Conservation (phyloP, 148 eudicot species). For the Agrostemma githago region DNA sequence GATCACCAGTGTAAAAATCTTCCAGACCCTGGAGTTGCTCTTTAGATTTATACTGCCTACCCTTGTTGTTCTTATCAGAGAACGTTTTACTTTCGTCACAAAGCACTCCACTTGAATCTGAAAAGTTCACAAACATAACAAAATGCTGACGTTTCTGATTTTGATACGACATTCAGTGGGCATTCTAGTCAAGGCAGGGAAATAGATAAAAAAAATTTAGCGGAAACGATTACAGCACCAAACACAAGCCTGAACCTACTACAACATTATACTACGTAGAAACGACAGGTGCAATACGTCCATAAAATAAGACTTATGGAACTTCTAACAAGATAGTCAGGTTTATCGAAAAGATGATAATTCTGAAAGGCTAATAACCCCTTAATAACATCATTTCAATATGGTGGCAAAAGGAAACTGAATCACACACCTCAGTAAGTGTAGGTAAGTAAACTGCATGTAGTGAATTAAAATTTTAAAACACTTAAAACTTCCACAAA, state of each 20-base stretch:
- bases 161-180: background rate
- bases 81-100: constrained; percentile 55
- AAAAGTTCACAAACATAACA: constrained; percentile 15
- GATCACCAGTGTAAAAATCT: constrained; percentile 70
- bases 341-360: background rate
- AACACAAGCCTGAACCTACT: background rate
- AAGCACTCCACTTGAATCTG: constrained; percentile 45
- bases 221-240: background rate
- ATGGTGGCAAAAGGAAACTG: background rate
- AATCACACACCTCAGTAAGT: background rate
- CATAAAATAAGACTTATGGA: background rate
- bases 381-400: background rate
- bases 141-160: background rate
- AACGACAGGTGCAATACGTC: background rate
- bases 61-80: constrained; percentile 64
- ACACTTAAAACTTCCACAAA: background rate
- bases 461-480: background rate
- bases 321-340: background rate
- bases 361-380: background rate
- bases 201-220: too few species aligned
- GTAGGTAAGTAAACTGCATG: background rate
- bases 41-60: constrained; percentile 74
- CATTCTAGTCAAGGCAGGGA: background rate
- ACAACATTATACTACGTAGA: background rate
- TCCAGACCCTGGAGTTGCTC: constrained; percentile 77